Evolutionary conservation across 306 rosid species (phyloP), one percentile per base, ranked within the genome.

Genomic region (Vigna hirtella): DNA sequence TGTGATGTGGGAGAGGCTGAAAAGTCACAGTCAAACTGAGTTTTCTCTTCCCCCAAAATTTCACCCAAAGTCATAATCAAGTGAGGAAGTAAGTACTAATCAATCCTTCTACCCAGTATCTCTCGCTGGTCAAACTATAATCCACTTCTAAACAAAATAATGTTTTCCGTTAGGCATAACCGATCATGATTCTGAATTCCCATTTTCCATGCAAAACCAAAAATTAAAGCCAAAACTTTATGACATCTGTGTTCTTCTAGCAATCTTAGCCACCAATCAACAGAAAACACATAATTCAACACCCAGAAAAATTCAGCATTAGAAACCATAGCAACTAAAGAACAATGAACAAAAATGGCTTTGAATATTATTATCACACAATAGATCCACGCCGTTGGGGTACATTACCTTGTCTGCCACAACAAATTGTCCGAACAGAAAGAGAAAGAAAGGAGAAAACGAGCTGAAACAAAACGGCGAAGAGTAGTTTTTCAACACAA

Each of bases 401-500:
- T 7, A 64, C 12, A 84, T 71, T 80, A 77, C 87, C 85, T 84
- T 72, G 61, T n/a, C 18, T 16, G 30, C 30, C 43, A 49, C 77
- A 34, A 67, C 40, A 74, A 42, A 67, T 55, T 73, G 79, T n/a
- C 55, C 52, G 66, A 63, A 22, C 55, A 66, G 45, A 74, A 66
- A 65, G 28, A 74, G 61, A 78, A 70, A 62, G 12, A 42, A 34
- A 42, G 43, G 62, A 4, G 66, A 38, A 65, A 49, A 71, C 18
- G 16, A 52, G 51, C 50, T 53, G 52, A 66, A 74, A 67, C 36
- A 49, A 14, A 66, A 52, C 45, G 22, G 40, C 28, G 38, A n/a
- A 15, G 38, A 34, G 28, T n/a, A 1, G 73, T 11, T 45, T 15
- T 65, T 36, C 51, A 42, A 59, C 16, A 26, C 12, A 82, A 71